Conservation (phyloP, 306 rosid species). For the Sicyos baderoa region DNA sequence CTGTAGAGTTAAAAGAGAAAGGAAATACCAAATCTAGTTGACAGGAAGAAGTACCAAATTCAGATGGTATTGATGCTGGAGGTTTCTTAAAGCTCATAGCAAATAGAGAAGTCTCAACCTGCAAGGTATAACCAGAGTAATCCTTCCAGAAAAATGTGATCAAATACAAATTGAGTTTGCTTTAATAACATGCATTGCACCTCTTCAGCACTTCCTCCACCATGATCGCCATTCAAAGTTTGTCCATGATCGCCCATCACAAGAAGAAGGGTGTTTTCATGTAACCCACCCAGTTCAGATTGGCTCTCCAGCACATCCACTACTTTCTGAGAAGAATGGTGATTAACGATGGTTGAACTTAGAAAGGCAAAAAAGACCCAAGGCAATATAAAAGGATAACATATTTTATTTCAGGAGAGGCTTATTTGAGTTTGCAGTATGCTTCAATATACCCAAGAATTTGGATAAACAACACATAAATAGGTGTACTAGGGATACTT, state of each 20-base stretch:
- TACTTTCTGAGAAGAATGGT: slow-evolving; percentile 55
- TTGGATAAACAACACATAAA: neutral
- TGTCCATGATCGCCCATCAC: slow-evolving; percentile 99
- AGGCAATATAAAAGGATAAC: slow-evolving; percentile 11
- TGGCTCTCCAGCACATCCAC: slow-evolving; percentile 59
- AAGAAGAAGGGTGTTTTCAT: slow-evolving; percentile 82
- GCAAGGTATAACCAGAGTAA: slow-evolving; percentile 24
- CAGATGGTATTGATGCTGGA: slow-evolving; percentile 34
- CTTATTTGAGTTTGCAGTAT: slow-evolving; percentile 10
- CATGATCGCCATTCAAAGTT: slow-evolving; percentile 94
- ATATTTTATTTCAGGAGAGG: neutral
- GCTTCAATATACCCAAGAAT: neutral
- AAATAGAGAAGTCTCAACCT: slow-evolving; percentile 88
- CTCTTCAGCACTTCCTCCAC: slow-evolving; percentile 98
- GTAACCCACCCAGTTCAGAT: slow-evolving; percentile 71
- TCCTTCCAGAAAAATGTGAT: neutral
- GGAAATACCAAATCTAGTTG: slow-evolving; percentile 55
- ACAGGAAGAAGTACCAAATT: slow-evolving; percentile 45
- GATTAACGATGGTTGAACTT: slow-evolving; percentile 21
- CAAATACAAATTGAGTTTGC: neutral
- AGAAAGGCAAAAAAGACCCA: neutral
- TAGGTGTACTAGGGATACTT: slow-evolving; percentile 6
- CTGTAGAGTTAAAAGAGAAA: neutral
- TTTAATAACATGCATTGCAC: slow-evolving; percentile 30
- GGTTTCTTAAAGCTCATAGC: slow-evolving; percentile 75